Evolutionary conservation across 1,139 yeast genomes (phyloP).

Genomic region (Candida sp.): DNA sequence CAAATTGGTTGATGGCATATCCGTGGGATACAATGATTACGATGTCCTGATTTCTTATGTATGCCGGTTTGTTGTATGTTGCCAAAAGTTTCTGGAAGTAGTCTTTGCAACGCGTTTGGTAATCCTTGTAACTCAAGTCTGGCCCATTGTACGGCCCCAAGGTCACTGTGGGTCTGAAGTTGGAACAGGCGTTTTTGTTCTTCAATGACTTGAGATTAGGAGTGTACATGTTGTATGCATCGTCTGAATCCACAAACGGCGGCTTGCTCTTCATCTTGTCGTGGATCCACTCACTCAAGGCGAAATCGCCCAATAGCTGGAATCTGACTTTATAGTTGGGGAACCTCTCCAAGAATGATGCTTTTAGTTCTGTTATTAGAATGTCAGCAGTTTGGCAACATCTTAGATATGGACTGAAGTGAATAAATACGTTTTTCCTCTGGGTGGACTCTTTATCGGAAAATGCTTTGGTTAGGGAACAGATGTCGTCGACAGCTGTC

Average conservation of each 20-base stretch:
- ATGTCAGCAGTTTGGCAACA: slow-evolving; percentile 52
- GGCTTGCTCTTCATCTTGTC: slow-evolving; percentile 50
- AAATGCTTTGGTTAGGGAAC: slow-evolving; percentile 29
- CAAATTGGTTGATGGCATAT: slow-evolving; percentile 43
- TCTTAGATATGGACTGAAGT: slow-evolving; percentile 49
- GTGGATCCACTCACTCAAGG: slow-evolving; percentile 53
- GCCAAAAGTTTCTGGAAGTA: slow-evolving; percentile 49
- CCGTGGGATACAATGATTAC: slow-evolving; percentile 49
- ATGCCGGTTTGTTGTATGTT: slow-evolving; percentile 45
- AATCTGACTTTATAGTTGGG: slow-evolving; percentile 41
- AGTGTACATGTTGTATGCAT: slow-evolving; percentile 53
- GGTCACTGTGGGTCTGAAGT: slow-evolving; percentile 50
- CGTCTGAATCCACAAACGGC: slow-evolving; percentile 48
- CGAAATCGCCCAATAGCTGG: slow-evolving; percentile 51
- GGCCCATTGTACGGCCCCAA: slow-evolving; percentile 54
- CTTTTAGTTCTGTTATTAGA: slow-evolving; percentile 34
- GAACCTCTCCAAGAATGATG: slow-evolving; percentile 22
- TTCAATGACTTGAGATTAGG: slow-evolving; percentile 44
- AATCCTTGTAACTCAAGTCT: slow-evolving; percentile 45
- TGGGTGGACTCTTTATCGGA: slow-evolving; percentile 15
- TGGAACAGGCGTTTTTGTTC: slow-evolving; percentile 41
- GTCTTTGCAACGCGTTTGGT: slow-evolving; percentile 43
- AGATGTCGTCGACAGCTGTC: slow-evolving; percentile 33
- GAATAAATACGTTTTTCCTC: slow-evolving; percentile 44
- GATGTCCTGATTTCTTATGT: slow-evolving; percentile 39